Evolutionary conservation across 2,329 filamentous ascomycete genomes (phyloP), one percentile per base, ranked within the genome.

Genomic region (Atkinsonella hypoxylon): DNA sequence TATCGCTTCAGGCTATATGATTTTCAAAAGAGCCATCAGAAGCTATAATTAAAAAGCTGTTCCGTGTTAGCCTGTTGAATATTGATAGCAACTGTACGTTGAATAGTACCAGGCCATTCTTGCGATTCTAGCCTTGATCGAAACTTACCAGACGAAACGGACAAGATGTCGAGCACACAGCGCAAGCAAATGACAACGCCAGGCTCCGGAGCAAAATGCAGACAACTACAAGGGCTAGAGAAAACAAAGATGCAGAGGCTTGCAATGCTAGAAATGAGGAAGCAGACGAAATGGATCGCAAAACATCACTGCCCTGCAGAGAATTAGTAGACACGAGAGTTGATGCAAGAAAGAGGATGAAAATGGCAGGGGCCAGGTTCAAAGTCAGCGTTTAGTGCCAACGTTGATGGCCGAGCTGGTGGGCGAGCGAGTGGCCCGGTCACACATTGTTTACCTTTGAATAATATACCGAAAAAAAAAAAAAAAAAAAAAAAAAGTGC

Each of bases 21-120:
- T 56, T 58, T 48, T 60, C 56, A 57, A 52, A 53, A 56, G 57
- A 59, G 60, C 63, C 64, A 67, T 67, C 52, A 55, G 60, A 39
- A 30, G 13, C 9, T 17, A 22, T 10, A 9, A 17, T 46, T 30
- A 26, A 41, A 18, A 41, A 17, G 41, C 26, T 42, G 53, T 54
- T 49, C 40, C 32, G 40, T 36, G 47, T 58, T 47, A 57, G 55
- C 49, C 47, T 22, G 10, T 40, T 22, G n/a, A 22, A 22, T 17
- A 3, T 20, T 5, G 13, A 12, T 13, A 18, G 8, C 18, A 12
- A 18, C 11, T 8, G 11, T 31, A 10, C 15, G 10, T 44, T 30
- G 17, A 36, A 18, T n/a, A 4, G n/a, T 10, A 32, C 4, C 8
- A n/a, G 9, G 20, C 13, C 5, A 30, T 12, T 32, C 15, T 12